Evolutionary conservation across 1,284 basidiomycete species (phyloP).

Genomic region (Mycosarcoma maydis): DNA sequence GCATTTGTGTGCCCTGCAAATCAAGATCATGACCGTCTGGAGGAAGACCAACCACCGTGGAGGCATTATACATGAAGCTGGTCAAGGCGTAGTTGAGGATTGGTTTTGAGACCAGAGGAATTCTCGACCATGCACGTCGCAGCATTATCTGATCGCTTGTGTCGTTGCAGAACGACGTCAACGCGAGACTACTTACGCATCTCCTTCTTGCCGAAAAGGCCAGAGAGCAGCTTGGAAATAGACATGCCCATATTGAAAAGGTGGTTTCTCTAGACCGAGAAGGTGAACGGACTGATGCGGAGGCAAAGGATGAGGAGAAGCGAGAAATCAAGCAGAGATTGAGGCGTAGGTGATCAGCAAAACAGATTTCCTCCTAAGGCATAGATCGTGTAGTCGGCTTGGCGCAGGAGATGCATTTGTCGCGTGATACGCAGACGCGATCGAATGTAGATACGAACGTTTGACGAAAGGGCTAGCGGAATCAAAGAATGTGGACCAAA

Average conservation of each 20-base stretch:
- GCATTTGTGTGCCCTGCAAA: no score
- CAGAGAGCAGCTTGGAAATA: conserved; percentile 66
- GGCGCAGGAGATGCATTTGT: no score
- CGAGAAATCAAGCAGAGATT: not conserved
- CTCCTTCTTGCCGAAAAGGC: conserved; percentile 67
- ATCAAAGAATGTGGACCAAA: not conserved
- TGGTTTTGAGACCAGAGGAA: no score
- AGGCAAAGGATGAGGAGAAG: not conserved
- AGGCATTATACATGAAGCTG: no score
- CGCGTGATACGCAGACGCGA: not conserved
- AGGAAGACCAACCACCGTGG: no score
- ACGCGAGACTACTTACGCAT: conserved; percentile 56
- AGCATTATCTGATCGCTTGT: conserved; percentile 3
- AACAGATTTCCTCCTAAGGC: not conserved
- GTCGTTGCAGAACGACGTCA: not conserved
- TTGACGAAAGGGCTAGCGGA: not conserved
- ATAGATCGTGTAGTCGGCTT: no score
- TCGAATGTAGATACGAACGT: conserved; percentile 24
- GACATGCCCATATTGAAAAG: conserved; percentile 62
- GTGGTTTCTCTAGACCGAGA: conserved; percentile 41
- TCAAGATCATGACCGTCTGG: no score
- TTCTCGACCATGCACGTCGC: not conserved
- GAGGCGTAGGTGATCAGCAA: conserved; percentile 19
- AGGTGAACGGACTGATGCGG: conserved; percentile 14
- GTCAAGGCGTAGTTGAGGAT: no score